Evolutionary conservation across 2,329 filamentous ascomycete species (phyloP).

Genomic region (Coleophoma cylindrospora): DNA sequence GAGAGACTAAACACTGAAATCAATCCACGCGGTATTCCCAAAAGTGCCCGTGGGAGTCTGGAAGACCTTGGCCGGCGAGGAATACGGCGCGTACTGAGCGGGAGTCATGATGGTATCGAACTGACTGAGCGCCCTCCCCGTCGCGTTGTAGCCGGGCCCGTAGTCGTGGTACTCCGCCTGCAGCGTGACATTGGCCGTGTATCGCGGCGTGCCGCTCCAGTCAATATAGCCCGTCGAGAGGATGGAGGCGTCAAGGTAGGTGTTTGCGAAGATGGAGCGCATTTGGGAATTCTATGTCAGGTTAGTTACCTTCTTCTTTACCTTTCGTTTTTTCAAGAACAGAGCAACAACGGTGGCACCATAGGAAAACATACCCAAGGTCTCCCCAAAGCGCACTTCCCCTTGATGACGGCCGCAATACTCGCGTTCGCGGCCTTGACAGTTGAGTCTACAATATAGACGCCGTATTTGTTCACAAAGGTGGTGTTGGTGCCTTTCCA

Average conservation of each 20-base stretch:
- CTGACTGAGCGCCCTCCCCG: slow-evolving; percentile 26
- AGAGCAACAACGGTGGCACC: neutral
- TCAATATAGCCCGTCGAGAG: slow-evolving; percentile 41
- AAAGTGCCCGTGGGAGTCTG: slow-evolving; percentile 2
- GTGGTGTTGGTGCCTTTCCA: slow-evolving; percentile 67
- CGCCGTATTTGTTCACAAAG: slow-evolving; percentile 61
- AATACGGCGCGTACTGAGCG: neutral
- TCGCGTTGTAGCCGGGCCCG: slow-evolving; percentile 46
- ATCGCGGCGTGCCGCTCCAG: slow-evolving; percentile 30
- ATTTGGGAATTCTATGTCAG: slow-evolving; percentile 36
- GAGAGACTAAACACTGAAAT: neutral
- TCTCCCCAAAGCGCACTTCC: slow-evolving; percentile 45
- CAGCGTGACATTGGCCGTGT: neutral
- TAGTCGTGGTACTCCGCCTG: slow-evolving; percentile 43
- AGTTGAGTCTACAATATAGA: slow-evolving; percentile 53
- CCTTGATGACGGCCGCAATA: slow-evolving; percentile 27
- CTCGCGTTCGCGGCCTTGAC: slow-evolving; percentile 49
- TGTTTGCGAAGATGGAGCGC: slow-evolving; percentile 44
- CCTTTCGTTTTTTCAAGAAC: neutral
- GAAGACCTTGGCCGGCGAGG: slow-evolving; percentile 1
- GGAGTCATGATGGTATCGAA: neutral
- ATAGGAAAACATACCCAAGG: slow-evolving; percentile 32
- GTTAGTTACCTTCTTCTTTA: neutral
- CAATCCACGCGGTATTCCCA: slow-evolving; percentile 3
- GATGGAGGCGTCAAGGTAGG: slow-evolving; percentile 46